Evolutionary conservation across 2,329 filamentous ascomycete genomes (phyloP), one percentile per base, ranked within the genome.

Genomic region (Diaporthe sp.): DNA sequence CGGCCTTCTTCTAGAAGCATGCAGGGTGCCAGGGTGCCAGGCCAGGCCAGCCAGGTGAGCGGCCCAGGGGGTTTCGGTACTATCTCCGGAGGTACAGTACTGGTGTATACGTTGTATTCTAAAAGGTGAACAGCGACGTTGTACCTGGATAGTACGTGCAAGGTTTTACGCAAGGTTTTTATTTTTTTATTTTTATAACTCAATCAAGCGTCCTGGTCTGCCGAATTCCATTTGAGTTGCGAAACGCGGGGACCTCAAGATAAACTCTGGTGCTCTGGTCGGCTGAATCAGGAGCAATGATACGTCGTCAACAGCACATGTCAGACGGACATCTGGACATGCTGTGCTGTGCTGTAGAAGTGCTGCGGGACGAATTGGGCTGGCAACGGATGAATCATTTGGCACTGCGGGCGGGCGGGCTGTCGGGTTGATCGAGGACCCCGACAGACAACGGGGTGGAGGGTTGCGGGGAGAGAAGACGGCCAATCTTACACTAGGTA

Each of bases 341-440:
- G 12, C 37, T 39, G 37, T 39, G 10, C 37, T 13, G 37, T 13
- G 10, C 37, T 13, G 37, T 13, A 46, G 25, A 19, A 62, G 17
- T 62, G 39, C 10, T 62, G 19, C 28, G 22, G 44, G 28, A 68
- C 44, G 44, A 39, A 37, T 37, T 68, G 62, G 12, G 62, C 39
- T 68, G 46, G 42, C 46, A 28, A 55, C n/a, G 46, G 65, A 22
- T 10, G 34, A 42, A 42, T 70, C n/a, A 15, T 68, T 8, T 70
- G 34, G 34, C 12, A n/a, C 65, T 12, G 15, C 46, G 65, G 46
- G 15, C 65, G 34, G n/a, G 13, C 65, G 65, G 65, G 49, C 65
- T 70, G 73, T 77, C 78, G 78, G 78, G 71, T 34, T 76, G 57
- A 49, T 77, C 42, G 53, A 68, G 72, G 57, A 78, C 71, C 75